Evolutionary conservation across 352 stramenopile genomes (phyloP), one percentile per base, ranked within the genome.

Genomic region (Pythium aquatile): DNA sequence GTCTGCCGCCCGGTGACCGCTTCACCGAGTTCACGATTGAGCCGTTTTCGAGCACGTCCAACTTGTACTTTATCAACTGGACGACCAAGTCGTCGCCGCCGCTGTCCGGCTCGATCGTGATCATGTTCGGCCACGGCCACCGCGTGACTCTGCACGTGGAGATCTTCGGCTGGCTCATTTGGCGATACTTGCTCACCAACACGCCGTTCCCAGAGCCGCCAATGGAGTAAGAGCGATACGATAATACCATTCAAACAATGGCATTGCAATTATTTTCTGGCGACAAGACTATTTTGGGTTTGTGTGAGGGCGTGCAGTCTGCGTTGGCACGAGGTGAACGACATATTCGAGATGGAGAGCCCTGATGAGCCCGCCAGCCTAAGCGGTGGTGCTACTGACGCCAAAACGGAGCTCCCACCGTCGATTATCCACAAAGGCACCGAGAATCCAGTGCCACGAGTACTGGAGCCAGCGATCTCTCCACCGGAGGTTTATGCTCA

Each of bases 111-210:
- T 90, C 81, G 4, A 93, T 93, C 72, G 83, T 91, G 28, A 93
- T 93, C 65, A 87, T 93, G 82, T 93, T 93, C 60, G 85, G 85
- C 59, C 83, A 90, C 54, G 81, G 85, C 17, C 81, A 93, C 60
- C 85, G 85, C 35, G 85, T 93, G 57, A 93, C 82, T 54, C 78
- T 93, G 55, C 85, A 93, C 64, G 82, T 93, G 55, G 85, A 93
- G 65, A 89, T 84, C 63, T 93, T 93, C 55, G 85, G 85, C 29
- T 93, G 85, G 85, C 73, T 93, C 58, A 93, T 93, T 56, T 93
- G 85, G 85, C 82, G 85, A 40, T 93, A 93, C 63, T 48, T 93
- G 69, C 79, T 93, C 40, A 90, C 83, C 32, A 93, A 93, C 61
- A 77, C 88, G 70, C 85, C 82, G 9, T 93, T 93, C 63, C 85